phyloP scores from a whole-genome alignment of 768 basidiomycete species.

The Phaffia australis region DNA sequence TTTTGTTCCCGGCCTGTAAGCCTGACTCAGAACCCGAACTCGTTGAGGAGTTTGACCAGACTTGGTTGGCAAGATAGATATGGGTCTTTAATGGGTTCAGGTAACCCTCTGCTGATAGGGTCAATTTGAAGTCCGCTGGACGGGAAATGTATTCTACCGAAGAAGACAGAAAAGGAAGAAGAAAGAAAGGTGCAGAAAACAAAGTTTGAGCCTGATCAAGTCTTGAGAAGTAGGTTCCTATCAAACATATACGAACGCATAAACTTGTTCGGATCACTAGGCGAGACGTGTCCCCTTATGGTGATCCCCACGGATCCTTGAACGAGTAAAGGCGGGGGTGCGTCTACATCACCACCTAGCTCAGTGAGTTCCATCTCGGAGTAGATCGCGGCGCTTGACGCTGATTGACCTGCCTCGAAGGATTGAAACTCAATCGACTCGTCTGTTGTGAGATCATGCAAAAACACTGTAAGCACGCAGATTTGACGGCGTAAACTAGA shows the following conservation, averaged over 20 bases:
- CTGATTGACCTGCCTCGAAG: constrained; percentile 5
- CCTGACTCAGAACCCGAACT: no score
- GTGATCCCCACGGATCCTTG: background rate
- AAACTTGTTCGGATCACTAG: background rate
- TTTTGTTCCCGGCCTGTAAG: no score
- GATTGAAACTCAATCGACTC: no score
- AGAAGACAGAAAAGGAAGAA: no score
- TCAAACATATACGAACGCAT: no score
- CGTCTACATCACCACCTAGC: background rate
- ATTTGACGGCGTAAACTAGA: no score
- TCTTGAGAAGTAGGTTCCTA: no score
- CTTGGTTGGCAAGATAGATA: background rate
- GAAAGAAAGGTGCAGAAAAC: no score
- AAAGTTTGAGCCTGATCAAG: no score
- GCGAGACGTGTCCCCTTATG: background rate
- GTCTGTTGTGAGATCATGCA: no score
- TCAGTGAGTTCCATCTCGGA: background rate
- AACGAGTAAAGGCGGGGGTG: background rate
- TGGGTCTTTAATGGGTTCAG: constrained; percentile 1
- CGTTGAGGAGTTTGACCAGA: no score
- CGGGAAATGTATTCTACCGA: background rate
- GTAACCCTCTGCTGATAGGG: background rate
- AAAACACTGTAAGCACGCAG: no score
- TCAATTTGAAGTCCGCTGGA: background rate
- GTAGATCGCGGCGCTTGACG: background rate